Evolutionary conservation across 225 moss, liverwort and hornwort species (phyloP).

Genomic region (Sphagnum tenellum): DNA sequence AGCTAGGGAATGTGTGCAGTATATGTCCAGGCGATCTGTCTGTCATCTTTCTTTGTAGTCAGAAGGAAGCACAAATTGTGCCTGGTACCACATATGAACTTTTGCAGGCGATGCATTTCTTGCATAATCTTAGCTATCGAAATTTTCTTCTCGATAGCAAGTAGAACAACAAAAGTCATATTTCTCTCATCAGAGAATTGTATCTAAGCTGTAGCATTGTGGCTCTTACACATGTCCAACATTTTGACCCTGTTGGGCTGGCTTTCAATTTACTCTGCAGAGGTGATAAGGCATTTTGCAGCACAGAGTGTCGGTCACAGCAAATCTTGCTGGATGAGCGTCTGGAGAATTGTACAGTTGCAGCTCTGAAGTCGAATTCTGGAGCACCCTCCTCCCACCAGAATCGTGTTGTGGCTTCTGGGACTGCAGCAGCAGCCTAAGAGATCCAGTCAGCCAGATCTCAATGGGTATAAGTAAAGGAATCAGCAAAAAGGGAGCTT

Average conservation of each 20-base stretch:
- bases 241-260: background rate
- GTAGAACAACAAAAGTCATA: background rate
- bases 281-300: conserved; percentile 88
- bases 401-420: conserved; percentile 29
- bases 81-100: no score
- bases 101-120: no score
- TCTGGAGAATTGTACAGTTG: conserved; percentile 55
- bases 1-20: no score
- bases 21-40: no score
- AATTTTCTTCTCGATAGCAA: no score
- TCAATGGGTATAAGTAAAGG: no score
- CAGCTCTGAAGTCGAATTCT: conserved; percentile 34
- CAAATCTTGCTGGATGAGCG: conserved; percentile 79
- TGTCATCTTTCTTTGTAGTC: no score
- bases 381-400: conserved; percentile 26
- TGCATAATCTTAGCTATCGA: no score
- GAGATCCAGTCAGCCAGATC: background rate
- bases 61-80: no score
- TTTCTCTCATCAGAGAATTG: no score
- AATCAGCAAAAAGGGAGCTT: no score
- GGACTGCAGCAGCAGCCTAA: conserved; percentile 50
- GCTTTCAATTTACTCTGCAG: conserved; percentile 21
- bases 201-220: background rate
- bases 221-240: background rate
- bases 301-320: conserved; percentile 74